Percentiles rank a stretch among this genome's conserved stretches.
phyloP scores from a whole-genome alignment of 352 stramenopile species.

The Phytopythium oedochilum region DNA sequence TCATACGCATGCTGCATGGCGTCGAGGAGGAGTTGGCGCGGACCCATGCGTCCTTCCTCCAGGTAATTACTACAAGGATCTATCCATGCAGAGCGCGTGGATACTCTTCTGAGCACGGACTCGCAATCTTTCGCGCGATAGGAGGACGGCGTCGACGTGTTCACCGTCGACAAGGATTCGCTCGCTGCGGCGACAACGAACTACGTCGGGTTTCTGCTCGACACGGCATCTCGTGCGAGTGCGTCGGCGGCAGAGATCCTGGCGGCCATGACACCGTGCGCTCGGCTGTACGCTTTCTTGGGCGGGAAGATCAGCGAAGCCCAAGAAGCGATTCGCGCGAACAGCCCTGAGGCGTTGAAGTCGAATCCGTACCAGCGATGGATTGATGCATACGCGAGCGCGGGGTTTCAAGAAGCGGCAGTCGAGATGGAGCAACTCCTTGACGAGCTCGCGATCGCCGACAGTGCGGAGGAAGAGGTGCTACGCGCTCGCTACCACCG shows the following conservation, averaged over 20 bases:
- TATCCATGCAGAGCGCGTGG: too few relatives aligned
- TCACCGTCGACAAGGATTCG: conserved; percentile 17
- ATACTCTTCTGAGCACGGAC: too few relatives aligned
- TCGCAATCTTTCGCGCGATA: conserved; percentile 3
- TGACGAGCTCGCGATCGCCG: conserved; percentile 20
- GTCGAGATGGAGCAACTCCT: conserved; percentile 26
- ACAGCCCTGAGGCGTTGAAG: not conserved
- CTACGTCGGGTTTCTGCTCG: conserved; percentile 48
- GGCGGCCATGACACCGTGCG: conserved; percentile 47
- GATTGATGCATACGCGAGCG: conserved; percentile 42
- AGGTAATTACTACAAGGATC: conserved; percentile 11
- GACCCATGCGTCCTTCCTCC: conserved; percentile 39
- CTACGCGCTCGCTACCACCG: conserved; percentile 38
- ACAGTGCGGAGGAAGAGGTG: conserved; percentile 16
- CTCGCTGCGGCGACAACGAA: conserved; percentile 26
- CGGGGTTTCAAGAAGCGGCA: conserved; percentile 26
- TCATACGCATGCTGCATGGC: conserved; percentile 38
- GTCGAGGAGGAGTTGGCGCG: conserved; percentile 38
- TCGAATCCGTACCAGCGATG: conserved; percentile 35
- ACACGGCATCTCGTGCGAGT: conserved; percentile 23
- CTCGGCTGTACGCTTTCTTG: conserved; percentile 46
- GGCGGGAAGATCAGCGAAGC: conserved; percentile 23
- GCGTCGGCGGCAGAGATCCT: conserved; percentile 36
- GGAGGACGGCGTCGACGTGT: conserved; percentile 40
- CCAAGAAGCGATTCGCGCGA: not conserved